Conservation (phyloP, 352 stramenopile genomes). For the Pythium plurisporium region DNA sequence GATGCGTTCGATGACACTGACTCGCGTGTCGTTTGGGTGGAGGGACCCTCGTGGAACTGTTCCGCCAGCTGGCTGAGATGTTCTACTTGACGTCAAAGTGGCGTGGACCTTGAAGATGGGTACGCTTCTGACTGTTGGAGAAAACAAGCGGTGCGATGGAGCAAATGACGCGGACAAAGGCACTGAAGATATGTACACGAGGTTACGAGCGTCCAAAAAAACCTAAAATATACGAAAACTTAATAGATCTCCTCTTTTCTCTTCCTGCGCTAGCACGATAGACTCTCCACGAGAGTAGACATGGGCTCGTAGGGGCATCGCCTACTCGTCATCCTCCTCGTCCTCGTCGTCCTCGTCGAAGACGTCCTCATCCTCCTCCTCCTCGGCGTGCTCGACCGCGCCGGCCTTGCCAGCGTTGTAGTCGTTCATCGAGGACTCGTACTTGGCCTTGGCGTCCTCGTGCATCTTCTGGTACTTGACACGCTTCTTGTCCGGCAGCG, state of each 20-base stretch:
- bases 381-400: slow-evolving; percentile 31
- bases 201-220: slow-evolving; percentile 12
- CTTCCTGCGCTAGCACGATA: slow-evolving; percentile 23
- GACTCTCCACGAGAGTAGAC: background rate
- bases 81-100: background rate
- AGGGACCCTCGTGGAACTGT: slow-evolving; percentile 3
- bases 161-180: background rate
- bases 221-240: slow-evolving; percentile 31
- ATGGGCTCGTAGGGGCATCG: no score
- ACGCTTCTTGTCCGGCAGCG: slow-evolving; percentile 91
- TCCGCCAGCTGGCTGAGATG: slow-evolving; percentile 10
- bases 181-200: no score
- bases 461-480: slow-evolving; percentile 87
- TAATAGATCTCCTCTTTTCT: slow-evolving; percentile 21
- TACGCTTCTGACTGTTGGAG: slow-evolving; percentile 15
- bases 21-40: no score
- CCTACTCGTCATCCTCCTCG: slow-evolving; percentile 65
- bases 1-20: background rate
- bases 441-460: slow-evolving; percentile 81
- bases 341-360: slow-evolving; percentile 63
- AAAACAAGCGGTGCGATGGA: no score
- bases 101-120: slow-evolving; percentile 2
- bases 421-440: slow-evolving; percentile 86
- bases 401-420: slow-evolving; percentile 77
- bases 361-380: slow-evolving; percentile 60